phyloP scores from a whole-genome alignment of 192 early-diverging fungal genomes.

The Linnemannia zychae region DNA sequence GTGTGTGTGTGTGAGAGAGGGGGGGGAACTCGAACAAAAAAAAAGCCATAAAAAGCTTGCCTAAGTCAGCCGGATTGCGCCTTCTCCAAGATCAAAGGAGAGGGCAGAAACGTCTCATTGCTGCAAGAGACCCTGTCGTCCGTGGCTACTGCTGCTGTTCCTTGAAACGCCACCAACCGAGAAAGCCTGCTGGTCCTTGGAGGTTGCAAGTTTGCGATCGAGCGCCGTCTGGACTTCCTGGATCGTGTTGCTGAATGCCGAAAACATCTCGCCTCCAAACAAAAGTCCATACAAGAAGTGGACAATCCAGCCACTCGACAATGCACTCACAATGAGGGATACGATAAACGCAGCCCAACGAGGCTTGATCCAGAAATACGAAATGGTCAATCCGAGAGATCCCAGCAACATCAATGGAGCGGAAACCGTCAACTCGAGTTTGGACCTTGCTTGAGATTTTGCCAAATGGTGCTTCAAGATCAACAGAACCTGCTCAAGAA shows the following conservation, averaged over 20 bases:
- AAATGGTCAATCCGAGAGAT: constrained; percentile 17
- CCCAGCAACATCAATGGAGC: constrained; percentile 15
- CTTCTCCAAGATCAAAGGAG: constrained; percentile 40
- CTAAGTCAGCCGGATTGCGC: constrained; percentile 41
- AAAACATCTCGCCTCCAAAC: constrained; percentile 31
- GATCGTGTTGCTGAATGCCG: constrained; percentile 32
- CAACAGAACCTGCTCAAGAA: constrained; percentile 32
- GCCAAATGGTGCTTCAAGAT: constrained; percentile 25
- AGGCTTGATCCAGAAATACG: constrained; percentile 38
- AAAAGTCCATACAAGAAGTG: constrained; percentile 46
- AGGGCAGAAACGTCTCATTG: constrained; percentile 37
- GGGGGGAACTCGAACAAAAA: neutral
- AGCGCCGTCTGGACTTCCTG: constrained; percentile 37
- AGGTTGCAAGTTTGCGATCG: constrained; percentile 2
- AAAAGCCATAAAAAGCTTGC: neutral
- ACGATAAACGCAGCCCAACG: constrained; percentile 35
- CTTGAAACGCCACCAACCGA: neutral
- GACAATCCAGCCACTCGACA: constrained; percentile 37
- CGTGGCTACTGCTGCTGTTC: constrained; percentile 13
- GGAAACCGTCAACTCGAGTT: constrained; percentile 12
- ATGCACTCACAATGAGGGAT: constrained; percentile 19
- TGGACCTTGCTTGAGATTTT: neutral
- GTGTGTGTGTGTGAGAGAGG: too few relatives aligned
- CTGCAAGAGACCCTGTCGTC: constrained; percentile 18
- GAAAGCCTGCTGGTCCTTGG: neutral